Conservation (phyloP, 164 flowering plant species). For the Warburgia ugandensis region DNA sequence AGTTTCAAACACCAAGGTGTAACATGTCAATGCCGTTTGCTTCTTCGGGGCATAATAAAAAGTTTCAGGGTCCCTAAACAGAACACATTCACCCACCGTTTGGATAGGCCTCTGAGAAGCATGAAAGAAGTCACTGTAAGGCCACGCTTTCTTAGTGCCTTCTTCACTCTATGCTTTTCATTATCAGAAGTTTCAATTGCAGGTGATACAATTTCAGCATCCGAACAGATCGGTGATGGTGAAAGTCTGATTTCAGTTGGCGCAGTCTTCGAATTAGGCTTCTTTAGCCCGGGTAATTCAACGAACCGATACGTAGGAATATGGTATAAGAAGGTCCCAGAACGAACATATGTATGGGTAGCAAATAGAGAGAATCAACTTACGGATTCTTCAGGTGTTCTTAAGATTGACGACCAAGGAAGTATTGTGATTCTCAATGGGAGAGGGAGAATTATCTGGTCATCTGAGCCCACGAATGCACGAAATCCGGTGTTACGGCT, state of each 20-base stretch:
- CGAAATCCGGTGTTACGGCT: background rate
- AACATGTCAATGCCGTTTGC: too few species aligned
- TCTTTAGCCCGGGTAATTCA: conserved; percentile 3
- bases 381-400: background rate
- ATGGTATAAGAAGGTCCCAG: conserved; percentile 3
- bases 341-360: background rate
- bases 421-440: conserved; percentile 3
- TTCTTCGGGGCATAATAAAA: too few species aligned
- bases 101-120: too few species aligned
- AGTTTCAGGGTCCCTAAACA: too few species aligned
- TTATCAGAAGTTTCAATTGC: too few species aligned
- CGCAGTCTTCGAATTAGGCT: background rate
- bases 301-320: conserved; percentile 5
- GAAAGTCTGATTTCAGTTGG: conserved; percentile 2
- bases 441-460: background rate
- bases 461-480: background rate
- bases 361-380: conserved; percentile 7
- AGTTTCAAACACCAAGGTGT: too few species aligned
- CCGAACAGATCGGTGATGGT: background rate
- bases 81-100: too few species aligned
- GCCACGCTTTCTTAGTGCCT: too few species aligned
- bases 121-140: too few species aligned
- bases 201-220: background rate
- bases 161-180: too few species aligned
- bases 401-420: background rate